Base-by-base conservation (phyloP, 2,329 filamentous ascomycete genomes). In the Metarhizium guizhouense region DNA sequence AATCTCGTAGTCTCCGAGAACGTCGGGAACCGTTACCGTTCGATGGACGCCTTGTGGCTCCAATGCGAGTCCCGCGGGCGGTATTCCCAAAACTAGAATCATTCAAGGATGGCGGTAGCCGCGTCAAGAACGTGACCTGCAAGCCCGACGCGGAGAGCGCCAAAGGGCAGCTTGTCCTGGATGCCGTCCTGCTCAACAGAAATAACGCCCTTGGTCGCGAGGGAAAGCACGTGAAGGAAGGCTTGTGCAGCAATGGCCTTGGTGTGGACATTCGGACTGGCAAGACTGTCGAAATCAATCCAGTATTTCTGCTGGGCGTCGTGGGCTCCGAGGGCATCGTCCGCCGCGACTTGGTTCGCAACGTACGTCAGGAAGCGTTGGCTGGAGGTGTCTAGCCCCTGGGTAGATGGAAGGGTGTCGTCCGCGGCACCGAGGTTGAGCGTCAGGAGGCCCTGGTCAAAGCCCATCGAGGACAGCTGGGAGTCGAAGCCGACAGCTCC, bases 161-260 rank as follows among this genome's bases (percentile, higher is more conserved):
- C 79, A 61, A 79, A 81, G 2, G 75, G 69, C 52, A 68, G 54
- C 7, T 65, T 62, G 6, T 68, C 56, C 6, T 63, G 60, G 29
- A 68, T 65, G 32, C 68, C 68, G 3, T 78, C 72, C 69, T 95
- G 90, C 58, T 79, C 70, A 5, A 92, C 82, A 18, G 71, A 67
- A 48, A 93, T 72, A 55, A 80, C 68, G 2, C 78, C 78, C 69
- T 85, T 89, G 2, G 83, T 90, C 6, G 82, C 85, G 47, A 94
- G 76, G 11, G 80, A 77, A 14, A 95, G 78, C 2, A 89, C 77
- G 67, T 94, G 88, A 71, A 87, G 82, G 65, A 90, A 86, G 0
- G 84, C 89, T 67, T 91, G 87, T 2, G 87, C 84, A 8, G 86
- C 88, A 13, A 90, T 83, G 34, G 81, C 73, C 40, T 75, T 78